A percentile compares a stretch with the other conserved stretches of the same genome.
phyloP scores from a whole-genome alignment of 2,329 filamentous ascomycete genomes.

The Fusarium sp. region DNA sequence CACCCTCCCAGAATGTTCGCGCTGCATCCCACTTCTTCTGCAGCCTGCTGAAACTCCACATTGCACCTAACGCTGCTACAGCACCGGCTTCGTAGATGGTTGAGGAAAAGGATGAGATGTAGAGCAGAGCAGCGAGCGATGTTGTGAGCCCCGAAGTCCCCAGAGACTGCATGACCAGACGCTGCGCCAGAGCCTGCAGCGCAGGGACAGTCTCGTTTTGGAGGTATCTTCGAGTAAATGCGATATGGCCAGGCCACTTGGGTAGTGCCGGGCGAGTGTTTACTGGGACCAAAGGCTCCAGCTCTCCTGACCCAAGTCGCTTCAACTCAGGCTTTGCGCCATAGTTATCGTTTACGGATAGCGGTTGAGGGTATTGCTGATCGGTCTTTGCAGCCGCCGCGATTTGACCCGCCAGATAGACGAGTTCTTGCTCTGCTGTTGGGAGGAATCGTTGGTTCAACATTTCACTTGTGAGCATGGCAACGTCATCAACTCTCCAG shows the following conservation, averaged over 20 bases:
- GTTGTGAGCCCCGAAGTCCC: conserved; percentile 73
- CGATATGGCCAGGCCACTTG: conserved; percentile 80
- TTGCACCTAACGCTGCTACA: conserved; percentile 67
- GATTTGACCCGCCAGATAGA: conserved; percentile 83
- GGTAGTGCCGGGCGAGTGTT: conserved; percentile 40
- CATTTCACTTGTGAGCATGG: conserved; percentile 82
- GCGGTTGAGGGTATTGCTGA: conserved; percentile 51
- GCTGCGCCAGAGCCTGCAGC: conserved; percentile 76
- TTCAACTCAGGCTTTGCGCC: conserved; percentile 15
- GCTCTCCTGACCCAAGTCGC: conserved; percentile 39
- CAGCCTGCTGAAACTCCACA: conserved; percentile 66
- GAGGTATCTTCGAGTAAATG: conserved; percentile 73
- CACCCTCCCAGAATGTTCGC: conserved; percentile 69
- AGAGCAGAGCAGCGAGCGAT: conserved; percentile 64
- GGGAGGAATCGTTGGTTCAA: conserved; percentile 79
- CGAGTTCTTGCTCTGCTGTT: conserved; percentile 79
- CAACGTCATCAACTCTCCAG: conserved; percentile 92
- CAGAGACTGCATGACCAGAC: conserved; percentile 77
- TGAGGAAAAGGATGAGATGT: conserved; percentile 63
- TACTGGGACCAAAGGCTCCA: conserved; percentile 39
- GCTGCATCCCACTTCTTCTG: conserved; percentile 71
- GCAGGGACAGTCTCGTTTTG: conserved; percentile 73
- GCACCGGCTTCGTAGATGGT: conserved; percentile 69
- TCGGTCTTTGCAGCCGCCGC: conserved; percentile 55
- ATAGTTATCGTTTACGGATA: conserved; percentile 28